These are phyloP conservation scores for Citrus hindsii DNA, from an alignment of 345 rosid genomes.

Conservation along the genomic window DNA sequence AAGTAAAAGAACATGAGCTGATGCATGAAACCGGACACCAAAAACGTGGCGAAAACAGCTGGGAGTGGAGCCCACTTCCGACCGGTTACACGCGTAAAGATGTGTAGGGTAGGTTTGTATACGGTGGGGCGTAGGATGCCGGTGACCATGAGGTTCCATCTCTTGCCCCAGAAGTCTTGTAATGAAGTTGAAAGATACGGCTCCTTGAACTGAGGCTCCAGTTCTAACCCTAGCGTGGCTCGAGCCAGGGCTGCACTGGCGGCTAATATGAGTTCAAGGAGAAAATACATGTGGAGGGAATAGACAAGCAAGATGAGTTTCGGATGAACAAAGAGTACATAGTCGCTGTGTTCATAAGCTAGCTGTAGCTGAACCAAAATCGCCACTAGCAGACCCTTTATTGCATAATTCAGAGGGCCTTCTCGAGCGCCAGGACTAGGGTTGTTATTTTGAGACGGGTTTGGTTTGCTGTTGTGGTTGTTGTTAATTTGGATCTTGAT, in stretches of 20 bases:
- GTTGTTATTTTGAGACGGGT: background rate
- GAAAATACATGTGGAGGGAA: slow-evolving; percentile 36
- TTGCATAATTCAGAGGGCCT: slow-evolving; percentile 27
- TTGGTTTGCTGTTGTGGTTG: background rate
- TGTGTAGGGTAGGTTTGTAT: slow-evolving; percentile 34
- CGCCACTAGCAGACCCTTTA: slow-evolving; percentile 33
- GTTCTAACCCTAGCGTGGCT: slow-evolving; percentile 24
- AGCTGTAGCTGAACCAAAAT: slow-evolving; percentile 3
- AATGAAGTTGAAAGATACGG: slow-evolving; percentile 63
- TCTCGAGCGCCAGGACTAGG: slow-evolving; percentile 6
- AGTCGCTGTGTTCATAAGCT: slow-evolving; percentile 22
- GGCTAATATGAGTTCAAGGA: slow-evolving; percentile 43
- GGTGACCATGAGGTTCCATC: slow-evolving; percentile 69
- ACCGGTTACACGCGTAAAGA: slow-evolving; percentile 20
- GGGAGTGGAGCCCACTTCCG: slow-evolving; percentile 37
- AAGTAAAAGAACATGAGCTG: slow-evolving; percentile 59
- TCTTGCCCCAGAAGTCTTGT: slow-evolving; percentile 74
- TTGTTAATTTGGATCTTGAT: slow-evolving; percentile 39
- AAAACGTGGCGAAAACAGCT: slow-evolving; percentile 37
- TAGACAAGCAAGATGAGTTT: slow-evolving; percentile 30
- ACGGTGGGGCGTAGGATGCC: slow-evolving; percentile 57
- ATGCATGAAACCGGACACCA: slow-evolving; percentile 58
- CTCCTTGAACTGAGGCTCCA: slow-evolving; percentile 54
- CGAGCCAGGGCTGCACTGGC: slow-evolving; percentile 33
- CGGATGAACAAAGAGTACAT: slow-evolving; percentile 23